Evolutionary conservation across 306 rosid genomes (phyloP), one percentile per base, ranked within the genome.

Genomic region (Mimosa bimucronata): DNA sequence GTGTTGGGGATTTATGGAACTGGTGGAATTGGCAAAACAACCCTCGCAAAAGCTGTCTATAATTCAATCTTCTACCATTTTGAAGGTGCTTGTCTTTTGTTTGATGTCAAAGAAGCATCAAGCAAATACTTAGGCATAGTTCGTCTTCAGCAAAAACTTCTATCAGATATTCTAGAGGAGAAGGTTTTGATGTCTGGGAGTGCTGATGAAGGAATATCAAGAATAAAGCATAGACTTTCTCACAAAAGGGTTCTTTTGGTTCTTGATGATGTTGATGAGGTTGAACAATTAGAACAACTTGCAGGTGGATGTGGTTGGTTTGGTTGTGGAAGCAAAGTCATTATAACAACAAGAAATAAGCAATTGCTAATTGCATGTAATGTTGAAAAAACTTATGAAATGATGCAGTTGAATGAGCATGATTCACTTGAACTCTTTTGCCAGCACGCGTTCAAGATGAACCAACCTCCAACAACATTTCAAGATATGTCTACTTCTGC

Each of bases 341-440:
- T 70, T 7, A 44, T 70, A 70, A 70, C 74, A 44, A 42, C 74
- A 12, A 70, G 74, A n/a, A 50, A 70, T 3, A 70, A 44, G 14
- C 57, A 25, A 21, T 3, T 70, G 12, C 21, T 44, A 13, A 6
- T 5, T 4, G 74, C 19, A 4, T 21, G 7, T 8, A 1, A 9
- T 12, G 5, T 70, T 19, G 7, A 67, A 21, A 40, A 40, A 5
- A 37, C 3, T 19, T n/a, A 40, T 67, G 52, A 67, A 23, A 57
- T 74, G 78, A 13, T 34, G 38, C 7, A 6, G 66, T 34, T 74
- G 25, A 37, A 57, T 37, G 2, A 37, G 5, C 21, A 6, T 3
- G 38, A 74, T 0, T 25, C 78, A 21, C 50, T 74, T 11, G 6
- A 73, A 52, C 30, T 50, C 11, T 73, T 73, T 73, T 73, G 66